phyloP scores from a whole-genome alignment of 805 yeast genomes.

The Cyberlindnera americana region DNA sequence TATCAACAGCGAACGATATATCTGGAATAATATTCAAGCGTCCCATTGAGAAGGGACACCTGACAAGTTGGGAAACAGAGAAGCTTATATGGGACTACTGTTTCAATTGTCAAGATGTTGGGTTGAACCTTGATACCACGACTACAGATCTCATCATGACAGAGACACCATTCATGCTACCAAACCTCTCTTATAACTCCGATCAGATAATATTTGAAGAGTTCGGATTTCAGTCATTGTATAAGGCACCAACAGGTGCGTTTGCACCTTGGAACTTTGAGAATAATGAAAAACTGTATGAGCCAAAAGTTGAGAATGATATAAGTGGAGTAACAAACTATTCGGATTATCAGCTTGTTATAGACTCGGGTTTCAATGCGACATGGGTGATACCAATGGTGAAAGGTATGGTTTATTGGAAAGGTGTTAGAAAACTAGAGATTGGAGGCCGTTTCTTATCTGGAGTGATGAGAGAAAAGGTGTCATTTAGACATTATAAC shows the following conservation, averaged over 20 bases:
- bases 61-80: constrained; percentile 88
- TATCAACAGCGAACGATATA: constrained; percentile 61
- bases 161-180: constrained; percentile 79
- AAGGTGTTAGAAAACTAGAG: constrained; percentile 73
- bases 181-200: constrained; percentile 74
- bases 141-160: constrained; percentile 65
- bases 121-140: constrained; percentile 41
- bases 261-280: constrained; percentile 59
- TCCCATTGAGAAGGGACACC: constrained; percentile 86
- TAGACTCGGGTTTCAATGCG: constrained; percentile 85
- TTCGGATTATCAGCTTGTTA: constrained; percentile 68
- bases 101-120: constrained; percentile 32
- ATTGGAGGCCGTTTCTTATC: constrained; percentile 85
- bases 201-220: constrained; percentile 96
- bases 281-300: constrained; percentile 27
- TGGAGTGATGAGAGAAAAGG: constrained; percentile 77
- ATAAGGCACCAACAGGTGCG: constrained; percentile 59
- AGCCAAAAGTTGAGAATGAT: constrained; percentile 22
- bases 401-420: constrained; percentile 71
- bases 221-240: constrained; percentile 71
- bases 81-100: constrained; percentile 85
- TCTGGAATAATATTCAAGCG: constrained; percentile 72
- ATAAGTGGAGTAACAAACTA: constrained; percentile 24
- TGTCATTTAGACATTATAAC: constrained; percentile 89
- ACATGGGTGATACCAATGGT: constrained; percentile 86